Conservation (phyloP, 306 rosid genomes). For the Castanopsis chinensis region DNA sequence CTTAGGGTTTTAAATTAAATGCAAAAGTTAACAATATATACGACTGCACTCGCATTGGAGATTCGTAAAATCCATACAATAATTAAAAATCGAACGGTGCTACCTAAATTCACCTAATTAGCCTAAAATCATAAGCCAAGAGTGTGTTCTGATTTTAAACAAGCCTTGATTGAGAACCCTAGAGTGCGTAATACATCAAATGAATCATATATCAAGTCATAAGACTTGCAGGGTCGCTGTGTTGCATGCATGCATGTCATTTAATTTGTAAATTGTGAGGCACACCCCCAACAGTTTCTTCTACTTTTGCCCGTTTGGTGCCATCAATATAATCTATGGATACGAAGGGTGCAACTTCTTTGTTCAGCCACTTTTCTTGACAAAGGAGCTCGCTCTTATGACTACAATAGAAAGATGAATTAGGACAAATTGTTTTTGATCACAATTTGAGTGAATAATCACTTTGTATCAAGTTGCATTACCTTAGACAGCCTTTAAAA, state of each 20-base stretch:
- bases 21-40: background rate
- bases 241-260: background rate
- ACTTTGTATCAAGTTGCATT: too few species aligned
- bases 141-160: background rate
- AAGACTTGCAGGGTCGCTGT: background rate
- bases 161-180: background rate
- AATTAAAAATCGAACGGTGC: background rate
- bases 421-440: too few species aligned
- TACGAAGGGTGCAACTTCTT: slow-evolving; percentile 49
- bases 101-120: background rate
- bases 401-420: too few species aligned
- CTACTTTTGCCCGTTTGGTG: slow-evolving; percentile 7
- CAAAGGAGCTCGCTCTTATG: slow-evolving; percentile 52
- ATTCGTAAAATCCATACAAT: background rate
- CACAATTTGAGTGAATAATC: too few species aligned
- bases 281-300: background rate
- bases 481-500: too few species aligned
- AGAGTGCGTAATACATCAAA: background rate
- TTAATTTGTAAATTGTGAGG: background rate
- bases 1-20: background rate
- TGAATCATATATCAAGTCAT: background rate
- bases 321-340: slow-evolving; percentile 61
- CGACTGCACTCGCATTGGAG: background rate
- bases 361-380: slow-evolving; percentile 39
- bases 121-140: background rate